Percentiles rank a stretch among this genome's conserved stretches.
Evolutionary conservation across 768 basidiomycete genomes (phyloP).

Genomic region (Cytidiella melzeri): DNA sequence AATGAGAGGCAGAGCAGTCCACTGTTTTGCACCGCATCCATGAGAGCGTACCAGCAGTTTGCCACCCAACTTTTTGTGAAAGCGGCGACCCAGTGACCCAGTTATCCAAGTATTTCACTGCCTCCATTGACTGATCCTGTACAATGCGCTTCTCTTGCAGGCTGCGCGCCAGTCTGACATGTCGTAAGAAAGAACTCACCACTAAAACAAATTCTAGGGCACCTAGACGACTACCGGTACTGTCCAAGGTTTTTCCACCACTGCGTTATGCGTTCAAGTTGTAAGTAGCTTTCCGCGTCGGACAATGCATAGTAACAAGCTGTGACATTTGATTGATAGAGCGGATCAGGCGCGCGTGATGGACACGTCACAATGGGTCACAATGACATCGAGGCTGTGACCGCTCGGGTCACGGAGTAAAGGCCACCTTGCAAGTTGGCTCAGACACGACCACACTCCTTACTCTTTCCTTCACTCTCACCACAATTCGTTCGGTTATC

Average conservation of each 20-base stretch:
- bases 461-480: neutral
- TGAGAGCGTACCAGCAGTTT: neutral
- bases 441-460: neutral
- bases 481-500: constrained; percentile 3
- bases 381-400: neutral
- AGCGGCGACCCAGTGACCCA: neutral
- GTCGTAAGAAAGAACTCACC: neutral
- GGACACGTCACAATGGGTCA: neutral
- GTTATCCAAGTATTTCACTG: neutral
- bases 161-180: neutral
- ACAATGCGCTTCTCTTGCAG: neutral
- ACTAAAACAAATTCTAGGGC: no score
- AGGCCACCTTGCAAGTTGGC: neutral
- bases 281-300: no score
- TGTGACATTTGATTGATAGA: neutral
- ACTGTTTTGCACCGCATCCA: neutral
- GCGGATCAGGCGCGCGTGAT: neutral
- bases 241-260: no score
- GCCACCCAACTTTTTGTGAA: no score
- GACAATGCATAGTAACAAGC: no score
- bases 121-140: neutral
- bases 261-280: no score
- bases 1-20: neutral
- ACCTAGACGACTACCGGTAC: no score
- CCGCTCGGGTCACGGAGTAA: neutral